Base-by-base conservation (phyloP, 768 basidiomycete genomes). In the Phlegmacium glaucopus region DNA sequence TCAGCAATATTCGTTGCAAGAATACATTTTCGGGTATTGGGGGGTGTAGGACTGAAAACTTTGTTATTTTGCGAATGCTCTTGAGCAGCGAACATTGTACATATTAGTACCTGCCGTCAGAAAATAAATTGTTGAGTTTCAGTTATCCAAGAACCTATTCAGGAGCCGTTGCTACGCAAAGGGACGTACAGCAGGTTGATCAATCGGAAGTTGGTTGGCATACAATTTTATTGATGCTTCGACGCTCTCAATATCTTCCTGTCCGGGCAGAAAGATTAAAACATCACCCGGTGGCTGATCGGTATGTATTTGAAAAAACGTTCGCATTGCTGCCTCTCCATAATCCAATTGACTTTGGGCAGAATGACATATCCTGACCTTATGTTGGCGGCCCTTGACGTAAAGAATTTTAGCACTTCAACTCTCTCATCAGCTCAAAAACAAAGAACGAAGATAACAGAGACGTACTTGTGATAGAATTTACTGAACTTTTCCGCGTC, bases 1-100 rank as follows among this genome's bases (percentile, higher is more conserved):
- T 99, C 96, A 9, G 96, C 96, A 49, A 99, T 94, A 66, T 98
- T 99, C 13, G 96, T 99, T 2, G 96, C 87, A 32, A 99, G 74
- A 52, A 99, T 92, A 67, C 94, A 89, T 67, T 97, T 94, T 47
- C 96, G 81, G 2, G 79, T 80, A 44, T 82, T 77, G 1, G 78
- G 61, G 11, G 87, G 82, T 0, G 89, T 68, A 1, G 81, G 68
- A 0, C 66, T 60, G 66, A 98, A 98, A 39, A 90, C 90, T 60
- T 82, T 82, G 37, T 80, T 68, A 66, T 96, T 94, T 52, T 87
- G 81, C 9, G 74, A 70, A 18, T 85, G 79, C 7, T 90, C 83
- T 52, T 97, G 82, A 5, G 90, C 82, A 28, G 94, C 90, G 61
- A 87, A 97, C 72, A 99, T 86, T 0, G 90, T 81, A 51, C 84